phyloP scores from a whole-genome alignment of 2,329 filamentous ascomycete genomes.

The Sphaerulina vaccinii region DNA sequence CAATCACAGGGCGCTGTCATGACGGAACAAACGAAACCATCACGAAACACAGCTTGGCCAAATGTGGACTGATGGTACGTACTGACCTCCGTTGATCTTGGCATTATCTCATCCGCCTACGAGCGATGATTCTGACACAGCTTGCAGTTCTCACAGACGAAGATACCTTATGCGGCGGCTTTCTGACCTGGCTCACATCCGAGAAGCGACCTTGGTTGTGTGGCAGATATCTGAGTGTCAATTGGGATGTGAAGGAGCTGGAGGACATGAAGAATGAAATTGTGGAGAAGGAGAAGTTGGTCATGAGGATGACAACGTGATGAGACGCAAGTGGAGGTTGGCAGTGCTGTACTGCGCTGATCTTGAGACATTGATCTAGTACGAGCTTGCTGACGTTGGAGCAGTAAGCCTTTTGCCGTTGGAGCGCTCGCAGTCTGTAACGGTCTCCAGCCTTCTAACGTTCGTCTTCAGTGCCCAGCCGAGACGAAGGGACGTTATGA shows the following conservation, averaged over 20 bases:
- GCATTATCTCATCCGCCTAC: no score
- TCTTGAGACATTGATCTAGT: no score
- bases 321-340: no score
- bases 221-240: slow-evolving; percentile 16
- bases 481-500: no score
- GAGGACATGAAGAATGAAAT: slow-evolving; percentile 18
- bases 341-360: background rate
- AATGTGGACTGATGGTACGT: slow-evolving; percentile 14
- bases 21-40: slow-evolving; percentile 17
- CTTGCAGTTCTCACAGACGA: slow-evolving; percentile 16
- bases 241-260: slow-evolving; percentile 21
- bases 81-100: background rate
- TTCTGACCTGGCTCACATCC: slow-evolving; percentile 20
- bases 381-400: no score
- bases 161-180: slow-evolving; percentile 17
- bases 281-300: slow-evolving; percentile 17
- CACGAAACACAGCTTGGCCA: slow-evolving; percentile 15
- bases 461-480: no score
- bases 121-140: no score
- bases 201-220: slow-evolving; percentile 16
- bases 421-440: no score
- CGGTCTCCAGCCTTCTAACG: no score
- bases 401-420: no score
- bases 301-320: slow-evolving; percentile 18
- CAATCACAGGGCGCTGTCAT: slow-evolving; percentile 11